Evolutionary conservation across 176 grass and related monocot species (phyloP).

Genomic region (Olyra latifolia): DNA sequence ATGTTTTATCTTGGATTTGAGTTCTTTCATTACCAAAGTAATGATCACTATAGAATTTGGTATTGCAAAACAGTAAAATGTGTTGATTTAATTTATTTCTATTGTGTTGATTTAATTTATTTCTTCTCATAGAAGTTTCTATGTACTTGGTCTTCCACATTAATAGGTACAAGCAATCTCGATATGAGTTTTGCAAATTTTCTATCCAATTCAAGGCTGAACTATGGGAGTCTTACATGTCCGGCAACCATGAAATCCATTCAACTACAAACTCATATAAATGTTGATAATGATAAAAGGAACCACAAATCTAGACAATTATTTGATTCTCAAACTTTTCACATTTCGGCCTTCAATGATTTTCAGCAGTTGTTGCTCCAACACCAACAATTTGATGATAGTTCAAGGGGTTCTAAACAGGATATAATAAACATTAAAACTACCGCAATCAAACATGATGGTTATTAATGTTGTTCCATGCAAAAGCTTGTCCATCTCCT

Average conservation of each 20-base stretch:
- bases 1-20: not conserved
- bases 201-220: conserved; percentile 44
- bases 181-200: conserved; percentile 34
- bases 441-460: conserved; percentile 27
- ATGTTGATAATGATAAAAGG: conserved; percentile 40
- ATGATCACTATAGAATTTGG: conserved; percentile 11
- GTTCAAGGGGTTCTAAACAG: conserved; percentile 29
- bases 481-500: conserved; percentile 48
- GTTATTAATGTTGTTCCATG: conserved; percentile 63
- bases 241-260: conserved; percentile 43
- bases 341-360: not conserved
- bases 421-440: conserved; percentile 23
- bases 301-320: conserved; percentile 17
- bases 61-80: conserved; percentile 12
- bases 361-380: conserved; percentile 42
- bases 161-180: conserved; percentile 45
- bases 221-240: conserved; percentile 28
- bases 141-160: conserved; percentile 33
- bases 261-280: conserved; percentile 44
- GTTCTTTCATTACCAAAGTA: conserved; percentile 2
- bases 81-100: conserved; percentile 26
- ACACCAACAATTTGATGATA: conserved; percentile 20
- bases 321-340: conserved; percentile 29
- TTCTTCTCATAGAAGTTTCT: conserved; percentile 43
- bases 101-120: conserved; percentile 30